Percentiles rank a stretch among this genome's conserved stretches.
Evolutionary conservation across 257 asterid species (phyloP).

Genomic region (Nicotiana tabacum): DNA sequence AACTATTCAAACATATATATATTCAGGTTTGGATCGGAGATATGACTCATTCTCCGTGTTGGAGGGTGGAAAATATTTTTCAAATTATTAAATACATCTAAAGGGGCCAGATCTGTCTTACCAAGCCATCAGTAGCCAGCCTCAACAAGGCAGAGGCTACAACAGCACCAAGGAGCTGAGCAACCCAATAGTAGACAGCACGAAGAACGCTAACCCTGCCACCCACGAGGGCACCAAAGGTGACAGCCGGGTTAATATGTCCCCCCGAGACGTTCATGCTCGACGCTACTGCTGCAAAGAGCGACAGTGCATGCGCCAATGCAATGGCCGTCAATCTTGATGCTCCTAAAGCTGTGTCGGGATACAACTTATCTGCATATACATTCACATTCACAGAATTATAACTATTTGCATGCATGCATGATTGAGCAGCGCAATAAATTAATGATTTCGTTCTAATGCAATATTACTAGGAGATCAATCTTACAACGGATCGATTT

Average conservation of each 20-base stretch:
- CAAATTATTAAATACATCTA: neutral
- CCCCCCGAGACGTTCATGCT: constrained; percentile 94
- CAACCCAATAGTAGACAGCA: constrained; percentile 80
- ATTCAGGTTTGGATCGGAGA: too few relatives aligned
- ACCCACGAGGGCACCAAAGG: constrained; percentile 84
- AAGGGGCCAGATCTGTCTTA: constrained; percentile 4
- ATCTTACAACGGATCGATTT: too few relatives aligned
- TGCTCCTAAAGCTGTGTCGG: constrained; percentile 40
- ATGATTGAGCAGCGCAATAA: neutral
- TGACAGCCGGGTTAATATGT: constrained; percentile 85
- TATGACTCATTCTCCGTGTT: too few relatives aligned
- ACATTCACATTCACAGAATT: neutral
- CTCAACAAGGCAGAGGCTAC: constrained; percentile 67
- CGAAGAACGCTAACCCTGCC: constrained; percentile 74
- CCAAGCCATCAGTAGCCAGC: constrained; percentile 68
- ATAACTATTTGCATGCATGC: neutral
- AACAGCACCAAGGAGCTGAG: constrained; percentile 85
- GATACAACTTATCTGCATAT: constrained; percentile 53
- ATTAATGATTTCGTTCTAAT: too few relatives aligned
- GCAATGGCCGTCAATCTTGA: constrained; percentile 56
- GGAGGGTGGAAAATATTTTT: too few relatives aligned
- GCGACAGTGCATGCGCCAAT: constrained; percentile 60
- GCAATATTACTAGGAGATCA: too few relatives aligned
- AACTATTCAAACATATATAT: too few relatives aligned
- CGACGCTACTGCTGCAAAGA: constrained; percentile 79